Conservation (phyloP, 2,329 filamentous ascomycete species). For the Hypoxylon sp. region DNA sequence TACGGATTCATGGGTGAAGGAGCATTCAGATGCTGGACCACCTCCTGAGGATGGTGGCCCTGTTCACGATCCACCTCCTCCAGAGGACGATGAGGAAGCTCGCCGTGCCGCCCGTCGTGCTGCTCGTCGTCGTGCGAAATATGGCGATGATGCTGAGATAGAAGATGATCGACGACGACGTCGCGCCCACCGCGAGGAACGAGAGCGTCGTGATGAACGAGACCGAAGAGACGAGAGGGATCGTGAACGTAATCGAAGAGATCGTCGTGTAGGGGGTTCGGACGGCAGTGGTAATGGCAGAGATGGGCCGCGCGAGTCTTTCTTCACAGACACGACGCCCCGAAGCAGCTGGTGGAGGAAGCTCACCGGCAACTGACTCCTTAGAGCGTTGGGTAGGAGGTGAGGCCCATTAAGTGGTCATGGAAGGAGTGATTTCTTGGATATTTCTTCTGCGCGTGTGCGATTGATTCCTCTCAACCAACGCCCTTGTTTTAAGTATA, state of each 20-base stretch:
- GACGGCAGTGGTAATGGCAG: constrained; percentile 52
- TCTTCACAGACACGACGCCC: constrained; percentile 64
- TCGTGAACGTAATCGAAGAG: constrained; percentile 55
- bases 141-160: constrained; percentile 62
- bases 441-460: constrained; percentile 11
- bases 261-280: constrained; percentile 54
- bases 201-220: constrained; percentile 21
- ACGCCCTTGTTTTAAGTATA: constrained; percentile 17
- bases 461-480: constrained; percentile 9
- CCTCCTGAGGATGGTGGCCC: constrained; percentile 64
- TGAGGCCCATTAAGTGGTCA: constrained; percentile 3
- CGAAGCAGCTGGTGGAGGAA: constrained; percentile 74
- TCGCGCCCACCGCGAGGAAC: constrained; percentile 62
- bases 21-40: constrained; percentile 73
- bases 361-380: constrained; percentile 58
- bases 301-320: constrained; percentile 47
- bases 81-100: constrained; percentile 64
- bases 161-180: constrained; percentile 62
- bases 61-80: constrained; percentile 56
- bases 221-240: constrained; percentile 23
- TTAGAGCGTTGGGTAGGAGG: constrained; percentile 7
- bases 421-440: constrained; percentile 9
- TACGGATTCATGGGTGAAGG: constrained; percentile 77
- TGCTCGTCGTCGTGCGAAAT: constrained; percentile 62
- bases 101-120: constrained; percentile 65